phyloP scores from a whole-genome alignment of 1,284 basidiomycete genomes.

The Inonotus obliquus region DNA sequence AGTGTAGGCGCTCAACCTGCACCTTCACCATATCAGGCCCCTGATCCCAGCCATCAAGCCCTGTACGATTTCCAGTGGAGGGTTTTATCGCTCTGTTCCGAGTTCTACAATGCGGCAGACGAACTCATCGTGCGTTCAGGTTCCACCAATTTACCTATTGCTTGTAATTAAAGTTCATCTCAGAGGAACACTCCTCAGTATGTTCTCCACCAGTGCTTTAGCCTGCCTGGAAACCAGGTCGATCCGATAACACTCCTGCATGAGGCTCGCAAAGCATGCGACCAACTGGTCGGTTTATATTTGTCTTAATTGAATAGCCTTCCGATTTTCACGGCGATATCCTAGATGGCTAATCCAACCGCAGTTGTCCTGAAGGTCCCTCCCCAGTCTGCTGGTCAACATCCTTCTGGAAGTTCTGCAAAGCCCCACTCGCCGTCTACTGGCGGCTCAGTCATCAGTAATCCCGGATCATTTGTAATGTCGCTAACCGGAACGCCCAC shows the following conservation, averaged over 20 bases:
- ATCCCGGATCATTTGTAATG: slow-evolving; percentile 66
- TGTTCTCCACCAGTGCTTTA: slow-evolving; percentile 75
- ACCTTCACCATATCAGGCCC: slow-evolving; percentile 25
- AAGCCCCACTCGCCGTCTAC: slow-evolving; percentile 24
- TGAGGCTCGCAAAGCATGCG: slow-evolving; percentile 73
- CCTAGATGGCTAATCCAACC: slow-evolving; percentile 63
- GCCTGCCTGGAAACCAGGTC: slow-evolving; percentile 60
- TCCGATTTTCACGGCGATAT: slow-evolving; percentile 1
- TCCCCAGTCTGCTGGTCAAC: slow-evolving; percentile 35
- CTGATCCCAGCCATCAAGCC: slow-evolving; percentile 63
- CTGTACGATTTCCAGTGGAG: slow-evolving; percentile 84
- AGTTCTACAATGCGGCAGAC: slow-evolving; percentile 80
- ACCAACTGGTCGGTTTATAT: slow-evolving; percentile 52
- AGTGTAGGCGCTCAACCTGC: slow-evolving; percentile 31
- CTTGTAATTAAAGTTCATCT: slow-evolving; percentile 28
- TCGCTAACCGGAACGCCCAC: slow-evolving; percentile 40
- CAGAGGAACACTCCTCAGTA: slow-evolving; percentile 60
- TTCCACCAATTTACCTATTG: slow-evolving; percentile 10
- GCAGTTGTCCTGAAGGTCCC: slow-evolving; percentile 58
- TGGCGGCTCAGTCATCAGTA: slow-evolving; percentile 47
- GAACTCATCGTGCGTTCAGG: slow-evolving; percentile 64
- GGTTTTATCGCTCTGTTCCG: slow-evolving; percentile 71
- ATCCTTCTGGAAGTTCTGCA: slow-evolving; percentile 27
- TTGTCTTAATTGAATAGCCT: not conserved
- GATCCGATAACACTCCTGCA: slow-evolving; percentile 67